A percentile compares a stretch with the other conserved stretches of the same genome.
phyloP scores from a whole-genome alignment of 208 protist genomes.

The Trypanosoma cruzi region DNA sequence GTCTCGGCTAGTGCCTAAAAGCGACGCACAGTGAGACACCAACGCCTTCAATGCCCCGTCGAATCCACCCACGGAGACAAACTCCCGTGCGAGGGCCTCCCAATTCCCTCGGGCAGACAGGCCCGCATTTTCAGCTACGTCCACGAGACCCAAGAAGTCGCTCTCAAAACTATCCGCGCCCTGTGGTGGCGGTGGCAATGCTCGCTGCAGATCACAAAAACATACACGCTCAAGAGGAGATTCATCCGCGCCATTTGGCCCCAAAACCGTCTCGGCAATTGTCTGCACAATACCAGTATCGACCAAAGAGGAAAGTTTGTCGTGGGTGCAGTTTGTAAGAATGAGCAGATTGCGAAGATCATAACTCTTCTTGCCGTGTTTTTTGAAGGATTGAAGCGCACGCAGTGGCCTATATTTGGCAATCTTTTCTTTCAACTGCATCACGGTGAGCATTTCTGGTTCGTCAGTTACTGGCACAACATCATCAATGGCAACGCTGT shows the following conservation, averaged over 20 bases:
- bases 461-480: slow-evolving; percentile 70
- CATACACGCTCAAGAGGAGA: slow-evolving; percentile 78
- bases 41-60: slow-evolving; percentile 63
- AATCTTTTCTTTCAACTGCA: slow-evolving; percentile 82
- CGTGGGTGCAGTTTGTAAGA: slow-evolving; percentile 65
- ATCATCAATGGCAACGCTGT: slow-evolving; percentile 84
- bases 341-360: slow-evolving; percentile 86
- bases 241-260: slow-evolving; percentile 16
- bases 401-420: slow-evolving; percentile 63
- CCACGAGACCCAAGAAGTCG: slow-evolving; percentile 78
- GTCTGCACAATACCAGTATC: slow-evolving; percentile 73
- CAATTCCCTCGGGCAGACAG: slow-evolving; percentile 70
- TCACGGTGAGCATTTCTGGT: slow-evolving; percentile 69
- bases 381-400: slow-evolving; percentile 40
- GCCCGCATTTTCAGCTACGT: slow-evolving; percentile 34
- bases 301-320: slow-evolving; percentile 70
- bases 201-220: slow-evolving; percentile 75
- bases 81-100: slow-evolving; percentile 67
- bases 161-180: slow-evolving; percentile 77
- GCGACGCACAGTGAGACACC: slow-evolving; percentile 74
- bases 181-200: slow-evolving; percentile 69
- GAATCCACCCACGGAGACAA: slow-evolving; percentile 62
- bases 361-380: slow-evolving; percentile 26
- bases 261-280: slow-evolving; percentile 70
- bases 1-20: slow-evolving; percentile 71